Evolutionary conservation across 2,329 filamentous ascomycete species (phyloP), one percentile per base, ranked within the genome.

Genomic region (Microdochium paspali): DNA sequence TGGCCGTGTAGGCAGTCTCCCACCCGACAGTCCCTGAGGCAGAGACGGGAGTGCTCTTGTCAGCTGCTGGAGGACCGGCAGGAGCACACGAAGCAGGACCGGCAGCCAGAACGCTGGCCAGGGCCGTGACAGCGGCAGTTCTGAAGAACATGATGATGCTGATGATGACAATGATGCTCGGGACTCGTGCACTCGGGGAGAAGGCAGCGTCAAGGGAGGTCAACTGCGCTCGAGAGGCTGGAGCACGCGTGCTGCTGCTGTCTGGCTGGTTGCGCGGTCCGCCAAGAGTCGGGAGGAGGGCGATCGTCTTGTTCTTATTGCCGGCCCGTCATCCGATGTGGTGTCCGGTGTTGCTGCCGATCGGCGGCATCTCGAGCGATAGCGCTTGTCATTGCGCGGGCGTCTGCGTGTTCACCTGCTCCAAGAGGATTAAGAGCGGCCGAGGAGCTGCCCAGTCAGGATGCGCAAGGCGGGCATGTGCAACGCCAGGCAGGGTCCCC

Each of bases 1-100:
- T 81, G 3, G 76, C 72, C 15, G 77, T 81, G 61, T 76, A 73
- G 20, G 55, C 49, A 45, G 58, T 55, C 49, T 57, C 53, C 35
- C 35, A 40, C 18, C 10, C 5, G 20, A 12, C 18, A 15, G 43
- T 30, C 13, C 13, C 21, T 20, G 26, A 12, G 6, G 23, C 20
- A 18, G 31, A 35, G n/a, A n/a, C 18, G 35, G 35, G n/a, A 21
- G 35, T 18, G 35, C 15, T n/a, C 18, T 40, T 15, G 10, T 9
- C 15, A n/a, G n/a, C n/a, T n/a, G n/a, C n/a, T n/a, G n/a, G n/a
- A n/a, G n/a, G n/a, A n/a, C n/a, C n/a, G n/a, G n/a, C n/a, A n/a
- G n/a, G n/a, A n/a, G n/a, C n/a, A n/a, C n/a, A n/a, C 18, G 18
- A 40, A 18, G 3, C 20, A 18, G 13, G 15, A 9, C 18, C 23